Evolutionary conservation across 495 filamentous ascomycete species (phyloP).

Genomic region (Saxophila tyrrhenica): DNA sequence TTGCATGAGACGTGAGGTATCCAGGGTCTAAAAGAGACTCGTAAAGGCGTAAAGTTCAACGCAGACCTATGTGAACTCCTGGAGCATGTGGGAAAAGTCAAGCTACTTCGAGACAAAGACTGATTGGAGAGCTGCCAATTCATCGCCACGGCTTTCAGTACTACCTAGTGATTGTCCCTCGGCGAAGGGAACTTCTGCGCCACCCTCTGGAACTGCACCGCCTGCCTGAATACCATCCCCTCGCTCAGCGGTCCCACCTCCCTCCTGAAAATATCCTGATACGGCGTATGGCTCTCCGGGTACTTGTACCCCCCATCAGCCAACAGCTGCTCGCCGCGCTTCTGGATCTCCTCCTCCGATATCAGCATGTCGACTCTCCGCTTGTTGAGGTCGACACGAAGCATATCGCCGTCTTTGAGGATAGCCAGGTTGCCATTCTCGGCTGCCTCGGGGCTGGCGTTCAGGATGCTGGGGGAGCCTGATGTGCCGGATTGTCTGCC

Average conservation of each 20-base stretch:
- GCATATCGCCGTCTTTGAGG: conserved; percentile 41
- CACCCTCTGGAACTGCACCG: conserved; percentile 42
- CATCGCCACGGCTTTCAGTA: too few relatives aligned
- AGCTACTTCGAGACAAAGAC: too few relatives aligned
- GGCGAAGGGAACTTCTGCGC: conserved; percentile 37
- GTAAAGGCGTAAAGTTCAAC: too few relatives aligned
- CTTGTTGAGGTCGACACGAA: conserved; percentile 46
- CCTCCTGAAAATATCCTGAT: conserved; percentile 42
- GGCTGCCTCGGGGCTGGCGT: conserved; percentile 49
- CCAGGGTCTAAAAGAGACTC: too few relatives aligned
- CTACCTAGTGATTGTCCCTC: conserved; percentile 46
- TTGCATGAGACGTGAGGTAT: too few relatives aligned
- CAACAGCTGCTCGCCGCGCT: conserved; percentile 10
- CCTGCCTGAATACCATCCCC: conserved; percentile 42
- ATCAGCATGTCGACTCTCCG: conserved; percentile 44
- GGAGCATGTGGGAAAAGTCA: too few relatives aligned
- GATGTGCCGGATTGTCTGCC: conserved; percentile 46
- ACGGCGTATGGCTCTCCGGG: conserved; percentile 37
- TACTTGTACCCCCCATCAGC: conserved; percentile 29
- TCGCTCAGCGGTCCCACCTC: conserved; percentile 41
- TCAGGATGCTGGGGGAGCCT: conserved; percentile 44
- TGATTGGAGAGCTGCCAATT: too few relatives aligned
- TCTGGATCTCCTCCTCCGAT: conserved; percentile 27
- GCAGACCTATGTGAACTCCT: too few relatives aligned
- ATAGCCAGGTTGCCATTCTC: conserved; percentile 48